A percentile compares a stretch with the other conserved stretches of the same genome.
Conservation (phyloP, 495 filamentous ascomycete species). For the Hypoxylon perforatum region DNA sequence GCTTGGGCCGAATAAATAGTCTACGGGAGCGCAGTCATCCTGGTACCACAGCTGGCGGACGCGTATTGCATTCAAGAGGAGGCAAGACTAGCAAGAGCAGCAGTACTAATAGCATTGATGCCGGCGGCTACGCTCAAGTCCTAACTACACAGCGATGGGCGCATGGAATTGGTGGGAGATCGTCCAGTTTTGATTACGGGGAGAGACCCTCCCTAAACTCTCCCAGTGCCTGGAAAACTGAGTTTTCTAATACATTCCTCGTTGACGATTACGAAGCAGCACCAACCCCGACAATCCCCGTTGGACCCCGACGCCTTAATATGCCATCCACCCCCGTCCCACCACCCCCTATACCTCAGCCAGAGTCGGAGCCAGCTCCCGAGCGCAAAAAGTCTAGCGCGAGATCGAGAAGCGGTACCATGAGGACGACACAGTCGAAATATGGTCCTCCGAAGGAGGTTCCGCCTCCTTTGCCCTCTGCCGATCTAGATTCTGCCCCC, state of each 20-base stretch:
- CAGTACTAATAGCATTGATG: conserved; percentile 72
- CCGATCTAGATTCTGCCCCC: conserved; percentile 60
- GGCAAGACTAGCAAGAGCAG: conserved; percentile 80
- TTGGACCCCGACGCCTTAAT: conserved; percentile 72
- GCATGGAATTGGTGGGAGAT: conserved; percentile 68
- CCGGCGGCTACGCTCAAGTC: conserved; percentile 69
- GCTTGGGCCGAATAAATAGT: conserved; percentile 73
- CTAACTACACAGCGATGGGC: conserved; percentile 67
- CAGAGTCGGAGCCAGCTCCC: conserved; percentile 45
- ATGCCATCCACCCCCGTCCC: conserved; percentile 53
- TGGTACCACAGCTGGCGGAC: conserved; percentile 43
- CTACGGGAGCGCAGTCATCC: conserved; percentile 60
- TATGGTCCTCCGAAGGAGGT: conserved; percentile 43
- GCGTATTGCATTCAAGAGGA: conserved; percentile 57
- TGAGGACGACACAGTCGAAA: conserved; percentile 46
- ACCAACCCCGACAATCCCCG: conserved; percentile 86
- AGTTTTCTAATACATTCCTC: conserved; percentile 58
- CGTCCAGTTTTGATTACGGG: conserved; percentile 82
- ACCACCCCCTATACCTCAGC: conserved; percentile 52
- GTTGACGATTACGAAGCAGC: conserved; percentile 80
- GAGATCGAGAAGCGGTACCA: conserved; percentile 67
- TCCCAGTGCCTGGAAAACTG: conserved; percentile 54
- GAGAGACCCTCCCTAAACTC: conserved; percentile 50
- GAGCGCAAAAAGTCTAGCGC: conserved; percentile 72
- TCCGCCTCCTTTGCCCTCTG: conserved; percentile 45